Percentiles rank a stretch among this genome's conserved stretches.
Evolutionary conservation across 192 early-diverging fungal genomes (phyloP).

Genomic region (Gigaspora rosea): DNA sequence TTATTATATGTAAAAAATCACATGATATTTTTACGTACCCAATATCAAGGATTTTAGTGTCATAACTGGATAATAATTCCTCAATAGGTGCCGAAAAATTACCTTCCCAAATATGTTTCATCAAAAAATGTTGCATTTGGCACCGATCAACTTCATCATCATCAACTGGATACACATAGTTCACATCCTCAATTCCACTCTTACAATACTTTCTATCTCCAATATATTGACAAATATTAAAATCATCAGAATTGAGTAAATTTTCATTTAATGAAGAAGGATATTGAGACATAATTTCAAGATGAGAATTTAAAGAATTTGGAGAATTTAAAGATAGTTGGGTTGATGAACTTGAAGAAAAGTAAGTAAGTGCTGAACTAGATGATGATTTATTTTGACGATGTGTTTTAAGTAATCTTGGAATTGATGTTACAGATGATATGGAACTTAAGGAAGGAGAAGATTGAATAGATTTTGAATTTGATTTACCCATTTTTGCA

Average conservation of each 20-base stretch:
- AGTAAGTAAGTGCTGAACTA: neutral
- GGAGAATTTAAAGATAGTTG: neutral
- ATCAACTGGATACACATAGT: conserved; percentile 17
- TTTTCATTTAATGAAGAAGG: neutral
- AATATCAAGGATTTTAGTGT: conserved; percentile 13
- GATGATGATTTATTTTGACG: neutral
- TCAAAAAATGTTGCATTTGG: conserved; percentile 38
- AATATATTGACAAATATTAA: conserved; percentile 4
- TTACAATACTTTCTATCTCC: conserved; percentile 12
- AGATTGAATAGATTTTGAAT: neutral
- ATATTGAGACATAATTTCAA: neutral
- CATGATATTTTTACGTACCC: neutral
- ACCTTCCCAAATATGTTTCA: conserved; percentile 39
- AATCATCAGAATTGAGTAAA: neutral
- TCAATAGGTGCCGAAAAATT: conserved; percentile 40
- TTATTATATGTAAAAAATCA: neutral
- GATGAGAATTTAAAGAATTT: neutral
- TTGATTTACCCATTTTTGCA: conserved; percentile 12
- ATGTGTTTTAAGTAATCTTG: neutral
- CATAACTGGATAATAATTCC: conserved; percentile 12
- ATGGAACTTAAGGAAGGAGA: neutral
- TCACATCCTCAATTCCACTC: neutral
- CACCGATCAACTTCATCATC: conserved; percentile 2
- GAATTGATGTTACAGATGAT: neutral
- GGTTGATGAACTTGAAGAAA: neutral